phyloP scores from a whole-genome alignment of 2,329 filamentous ascomycete species.

The Purpureocillium takamizusanense region DNA sequence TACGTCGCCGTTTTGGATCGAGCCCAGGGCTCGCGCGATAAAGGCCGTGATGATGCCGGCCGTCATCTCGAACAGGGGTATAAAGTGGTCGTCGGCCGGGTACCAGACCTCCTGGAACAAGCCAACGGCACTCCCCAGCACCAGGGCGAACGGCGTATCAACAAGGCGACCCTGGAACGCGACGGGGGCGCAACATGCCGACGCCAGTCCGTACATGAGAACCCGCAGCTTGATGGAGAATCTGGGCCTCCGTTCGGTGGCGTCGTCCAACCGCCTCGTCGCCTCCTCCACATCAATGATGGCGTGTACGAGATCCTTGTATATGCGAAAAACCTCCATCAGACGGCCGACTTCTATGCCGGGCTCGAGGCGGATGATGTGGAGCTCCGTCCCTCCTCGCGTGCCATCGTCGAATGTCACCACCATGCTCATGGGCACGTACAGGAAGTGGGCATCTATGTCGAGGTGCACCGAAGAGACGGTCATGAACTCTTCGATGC shows the following conservation, averaged over 20 bases:
- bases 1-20: slow-evolving; percentile 44
- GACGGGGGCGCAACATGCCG: slow-evolving; percentile 66
- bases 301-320: slow-evolving; percentile 74
- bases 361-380: slow-evolving; percentile 57
- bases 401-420: slow-evolving; percentile 71
- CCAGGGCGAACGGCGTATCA: slow-evolving; percentile 67
- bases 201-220: slow-evolving; percentile 64
- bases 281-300: slow-evolving; percentile 61
- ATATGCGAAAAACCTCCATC: slow-evolving; percentile 65
- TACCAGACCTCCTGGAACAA: slow-evolving; percentile 64
- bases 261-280: slow-evolving; percentile 47
- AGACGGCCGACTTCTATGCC: slow-evolving; percentile 66
- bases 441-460: slow-evolving; percentile 80
- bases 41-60: slow-evolving; percentile 58
- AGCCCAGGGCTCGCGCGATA: slow-evolving; percentile 56
- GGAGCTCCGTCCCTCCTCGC: slow-evolving; percentile 68
- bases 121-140: slow-evolving; percentile 65
- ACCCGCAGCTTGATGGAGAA: slow-evolving; percentile 47
- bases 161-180: slow-evolving; percentile 68
- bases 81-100: slow-evolving; percentile 63
- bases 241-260: slow-evolving; percentile 34
- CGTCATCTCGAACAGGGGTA: slow-evolving; percentile 38
- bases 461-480: slow-evolving; percentile 79
- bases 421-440: slow-evolving; percentile 87
- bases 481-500: slow-evolving; percentile 84